Evolutionary conservation across 2,329 filamentous ascomycete species (phyloP).

Genomic region (Fusarium temperatum): DNA sequence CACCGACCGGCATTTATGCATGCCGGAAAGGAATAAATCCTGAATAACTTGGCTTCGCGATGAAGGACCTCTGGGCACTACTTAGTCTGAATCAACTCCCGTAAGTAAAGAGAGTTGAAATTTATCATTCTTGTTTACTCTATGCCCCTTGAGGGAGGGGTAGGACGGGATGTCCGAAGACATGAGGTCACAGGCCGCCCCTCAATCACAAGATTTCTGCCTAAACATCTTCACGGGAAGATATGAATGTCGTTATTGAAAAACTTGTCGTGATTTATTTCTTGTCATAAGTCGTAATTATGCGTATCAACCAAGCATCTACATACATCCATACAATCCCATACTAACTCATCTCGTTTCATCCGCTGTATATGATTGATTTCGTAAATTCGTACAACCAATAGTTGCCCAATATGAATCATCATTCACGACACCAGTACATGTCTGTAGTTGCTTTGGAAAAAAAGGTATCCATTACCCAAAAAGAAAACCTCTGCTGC

Average conservation of each 20-base stretch:
- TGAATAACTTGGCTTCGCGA: background rate
- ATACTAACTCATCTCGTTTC: slow-evolving; percentile 2
- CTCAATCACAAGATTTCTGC: background rate
- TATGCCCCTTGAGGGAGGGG: background rate
- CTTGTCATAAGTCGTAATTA: slow-evolving; percentile 34
- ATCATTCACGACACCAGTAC: slow-evolving; percentile 10
- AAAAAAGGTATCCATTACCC: slow-evolving; percentile 20
- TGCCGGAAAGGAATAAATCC: background rate
- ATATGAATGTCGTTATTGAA: background rate
- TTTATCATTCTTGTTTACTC: background rate
- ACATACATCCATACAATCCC: slow-evolving; percentile 29
- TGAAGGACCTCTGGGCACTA: background rate
- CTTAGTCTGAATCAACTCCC: background rate
- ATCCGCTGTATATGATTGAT: slow-evolving; percentile 33
- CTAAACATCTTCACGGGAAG: background rate
- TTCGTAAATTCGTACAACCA: slow-evolving; percentile 35
- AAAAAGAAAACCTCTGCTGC: slow-evolving; percentile 5
- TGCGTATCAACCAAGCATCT: slow-evolving; percentile 29
- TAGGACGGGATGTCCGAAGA: background rate
- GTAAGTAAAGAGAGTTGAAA: background rate
- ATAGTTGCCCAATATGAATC: slow-evolving; percentile 19
- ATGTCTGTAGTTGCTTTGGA: slow-evolving; percentile 26
- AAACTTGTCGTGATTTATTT: slow-evolving; percentile 19
- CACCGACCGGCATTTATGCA: background rate
- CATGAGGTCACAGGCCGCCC: slow-evolving; percentile 24